Conservation (phyloP, 768 basidiomycete genomes). For the Lactarius quietus region DNA sequence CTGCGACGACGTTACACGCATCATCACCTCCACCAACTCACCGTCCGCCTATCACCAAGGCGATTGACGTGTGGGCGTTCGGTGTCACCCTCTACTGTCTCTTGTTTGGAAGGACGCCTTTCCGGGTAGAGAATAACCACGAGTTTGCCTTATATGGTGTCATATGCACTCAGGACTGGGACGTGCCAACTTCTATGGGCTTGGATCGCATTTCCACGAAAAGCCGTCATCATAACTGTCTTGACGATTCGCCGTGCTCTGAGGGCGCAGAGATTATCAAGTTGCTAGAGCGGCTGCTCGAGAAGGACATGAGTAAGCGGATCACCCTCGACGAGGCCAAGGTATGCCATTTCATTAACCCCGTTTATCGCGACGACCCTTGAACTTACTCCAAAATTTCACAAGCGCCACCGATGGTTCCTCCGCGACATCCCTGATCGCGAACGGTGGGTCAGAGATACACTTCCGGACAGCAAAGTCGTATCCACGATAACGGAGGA, state of each 20-base stretch:
- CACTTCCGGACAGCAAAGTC: conserved; percentile 47
- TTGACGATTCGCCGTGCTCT: conserved; percentile 32
- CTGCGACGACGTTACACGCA: conserved; percentile 32
- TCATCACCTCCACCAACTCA: conserved; percentile 28
- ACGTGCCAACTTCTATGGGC: conserved; percentile 66
- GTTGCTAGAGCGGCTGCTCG: conserved; percentile 70
- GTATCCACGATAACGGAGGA: conserved; percentile 63
- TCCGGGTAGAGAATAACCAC: conserved; percentile 48
- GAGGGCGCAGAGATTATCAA: conserved; percentile 64
- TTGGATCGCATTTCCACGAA: conserved; percentile 61
- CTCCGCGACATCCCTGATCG: conserved; percentile 62
- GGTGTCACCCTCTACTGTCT: conserved; percentile 95
- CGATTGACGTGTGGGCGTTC: conserved; percentile 97
- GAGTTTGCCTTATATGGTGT: conserved; percentile 78
- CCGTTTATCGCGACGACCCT: background rate
- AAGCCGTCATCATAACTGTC: conserved; percentile 45
- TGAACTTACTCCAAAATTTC: conserved; percentile 5
- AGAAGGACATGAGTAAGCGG: conserved; percentile 72
- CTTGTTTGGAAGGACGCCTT: conserved; percentile 84
- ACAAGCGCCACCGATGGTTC: conserved; percentile 64
- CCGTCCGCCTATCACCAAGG: conserved; percentile 70
- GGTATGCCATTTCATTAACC: conserved; percentile 40
- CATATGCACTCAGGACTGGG: conserved; percentile 76
- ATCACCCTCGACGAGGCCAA: conserved; percentile 82
- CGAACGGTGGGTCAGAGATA: conserved; percentile 65